Percentiles rank a stretch among this genome's conserved stretches.
These are phyloP conservation scores for Nyssa sinensis DNA, from an alignment of 148 eudicot genomes.

Conservation along the genomic window DNA sequence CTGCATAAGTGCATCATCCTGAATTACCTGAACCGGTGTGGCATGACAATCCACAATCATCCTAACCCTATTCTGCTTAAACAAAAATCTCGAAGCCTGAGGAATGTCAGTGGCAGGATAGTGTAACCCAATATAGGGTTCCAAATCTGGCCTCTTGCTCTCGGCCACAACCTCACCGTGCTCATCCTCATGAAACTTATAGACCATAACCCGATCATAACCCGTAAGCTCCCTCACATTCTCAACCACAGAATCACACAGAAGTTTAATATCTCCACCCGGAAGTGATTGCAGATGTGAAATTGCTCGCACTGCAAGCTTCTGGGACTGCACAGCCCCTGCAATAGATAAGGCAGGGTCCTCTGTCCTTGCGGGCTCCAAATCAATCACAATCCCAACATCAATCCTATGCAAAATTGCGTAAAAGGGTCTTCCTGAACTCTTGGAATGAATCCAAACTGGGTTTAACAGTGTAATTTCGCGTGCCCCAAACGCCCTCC, in stretches of 20 bases:
- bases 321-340: conserved; percentile 97
- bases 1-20: conserved; percentile 62
- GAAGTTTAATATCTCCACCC: conserved; percentile 73
- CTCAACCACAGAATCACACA: conserved; percentile 87
- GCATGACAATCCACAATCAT: conserved; percentile 94
- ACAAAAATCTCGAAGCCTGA: conserved; percentile 90
- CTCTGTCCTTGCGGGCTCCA: conserved; percentile 85
- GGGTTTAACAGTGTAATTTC: conserved; percentile 79
- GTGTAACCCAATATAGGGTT: conserved; percentile 88
- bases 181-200: conserved; percentile 96
- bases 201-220: conserved; percentile 97
- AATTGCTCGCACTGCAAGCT: conserved; percentile 81
- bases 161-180: conserved; percentile 97
- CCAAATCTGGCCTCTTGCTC: conserved; percentile 66
- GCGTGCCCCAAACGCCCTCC: conserved; percentile 65
- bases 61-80: conserved; percentile 84
- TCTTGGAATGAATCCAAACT: conserved; percentile 75
- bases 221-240: conserved; percentile 83
- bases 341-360: conserved; percentile 86
- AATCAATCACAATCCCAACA: conserved; percentile 89
- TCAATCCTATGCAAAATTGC: conserved; percentile 92
- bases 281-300: conserved; percentile 84
- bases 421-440: conserved; percentile 76
- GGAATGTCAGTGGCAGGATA: conserved; percentile 98
- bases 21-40: conserved; percentile 61